Base-by-base conservation (phyloP, 441 rosid genomes). In the Gossypium davidsonii region DNA sequence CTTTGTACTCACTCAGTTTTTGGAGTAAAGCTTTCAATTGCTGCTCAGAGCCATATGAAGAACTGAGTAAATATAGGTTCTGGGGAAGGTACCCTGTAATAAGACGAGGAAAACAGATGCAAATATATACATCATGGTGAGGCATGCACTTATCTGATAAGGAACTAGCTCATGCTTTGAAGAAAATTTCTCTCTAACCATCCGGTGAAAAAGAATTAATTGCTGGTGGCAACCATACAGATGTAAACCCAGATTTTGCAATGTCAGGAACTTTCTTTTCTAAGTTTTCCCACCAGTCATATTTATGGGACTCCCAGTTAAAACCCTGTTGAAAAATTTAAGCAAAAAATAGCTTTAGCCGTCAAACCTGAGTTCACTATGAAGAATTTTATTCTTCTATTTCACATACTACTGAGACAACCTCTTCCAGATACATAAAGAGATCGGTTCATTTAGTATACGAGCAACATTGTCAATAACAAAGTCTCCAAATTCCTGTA, bases 281-380 rank as follows among this genome's bases (percentile, higher is more conserved):
- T 71, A 94, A 84, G 83, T 87, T 92, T 82, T 77, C 86, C 97
- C 97, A 94, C 97, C 99, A 94, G 67, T 91, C 87, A 78, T 87
- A 42, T 79, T 94, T 94, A 46, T 89, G 90, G 80, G 99, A 91
- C 74, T 94, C 99, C 99, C 97, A 94, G 72, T 92, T 90, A 79
- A 88, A 92, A 62, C 88, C 93, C 99, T 92, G 87, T 75, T 18
- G 26, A 61, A 57, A 44, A 75, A 73, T 77, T 60, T 76, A 46
- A 49, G 58, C 52, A 15, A 60, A 61, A 52, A 72, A 4, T n/a
- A 12, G 21, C 72, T 65, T 65, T 25, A 67, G 66, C 73, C 37
- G 72, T 74, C 74, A 64, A 55, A 74, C 56, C 58, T 28, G 58
- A 71, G 42, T 39, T 28, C 39, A 3, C 21, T 17, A 9, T 28